Base-by-base conservation (phyloP, 2,329 filamentous ascomycete species). In the Neobulgaria alba region DNA sequence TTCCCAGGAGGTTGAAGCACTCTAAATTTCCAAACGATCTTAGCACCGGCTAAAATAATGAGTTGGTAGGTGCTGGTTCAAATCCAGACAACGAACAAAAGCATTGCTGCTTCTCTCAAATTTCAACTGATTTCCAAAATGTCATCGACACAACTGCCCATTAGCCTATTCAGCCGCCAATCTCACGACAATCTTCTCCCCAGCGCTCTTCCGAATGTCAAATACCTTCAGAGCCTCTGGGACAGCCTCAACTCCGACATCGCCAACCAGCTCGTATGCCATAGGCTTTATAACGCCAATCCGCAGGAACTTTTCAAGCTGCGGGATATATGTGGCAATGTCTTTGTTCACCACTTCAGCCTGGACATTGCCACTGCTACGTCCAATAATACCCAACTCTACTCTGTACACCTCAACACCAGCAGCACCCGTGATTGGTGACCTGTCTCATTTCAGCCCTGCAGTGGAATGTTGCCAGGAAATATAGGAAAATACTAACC, bases 401-500 rank as follows among this genome's bases (percentile, higher is more conserved):
- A 52, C 41, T 15, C 41, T 38, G 32, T 52, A 43, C 5, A 52
- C 35, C 9, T 43, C 30, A 14, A 53, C 43, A 8, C 45, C 48
- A 21, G 43, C 19, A 29, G 34, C 30, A 5, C 47, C 37, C 1
- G 45, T 42, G 4, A 54, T 47, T 19, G 43, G 40, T 8, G 37
- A 16, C 45, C 51, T 56, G 14, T 33, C 26, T 3, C 5, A 37
- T 23, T 5, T 36, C 33, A 33, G 26, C 40, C 10, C 33, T 37
- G 20, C 2, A 2, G 15, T 14, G 20, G n/a, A n/a, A n/a, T n/a
- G 19, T 5, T 10, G 20, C 23, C 32, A n/a, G 10, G n/a, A 19
- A 18, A 20, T n/a, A n/a, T n/a, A 21, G 29, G 16, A 37, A 21
- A 16, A 8, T 15, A 36, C 48, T 47, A 44, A 64, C 63, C 59